Conservation (phyloP, 2,329 filamentous ascomycete genomes). For the Botrytis byssoidea region DNA sequence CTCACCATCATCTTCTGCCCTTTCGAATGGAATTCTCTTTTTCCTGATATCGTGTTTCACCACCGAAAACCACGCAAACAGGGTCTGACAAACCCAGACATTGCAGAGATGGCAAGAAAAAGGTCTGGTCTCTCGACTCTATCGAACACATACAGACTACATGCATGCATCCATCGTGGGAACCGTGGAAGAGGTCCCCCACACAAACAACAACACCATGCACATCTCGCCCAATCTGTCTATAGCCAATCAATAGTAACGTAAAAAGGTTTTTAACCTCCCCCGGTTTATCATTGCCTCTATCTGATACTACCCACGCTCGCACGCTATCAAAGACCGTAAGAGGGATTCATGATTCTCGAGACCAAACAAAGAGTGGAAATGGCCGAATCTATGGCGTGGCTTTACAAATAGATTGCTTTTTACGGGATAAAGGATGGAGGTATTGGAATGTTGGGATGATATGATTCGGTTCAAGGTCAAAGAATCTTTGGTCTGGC, state of each 20-base stretch:
- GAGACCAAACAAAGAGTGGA: slow-evolving; percentile 10
- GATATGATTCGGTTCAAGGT: slow-evolving; percentile 10
- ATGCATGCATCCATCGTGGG: neutral
- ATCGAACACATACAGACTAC: neutral
- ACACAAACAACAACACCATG: neutral
- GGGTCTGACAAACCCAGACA: slow-evolving; percentile 13
- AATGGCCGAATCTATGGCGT: slow-evolving; percentile 15
- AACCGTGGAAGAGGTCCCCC: neutral
- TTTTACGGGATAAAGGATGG: slow-evolving; percentile 26
- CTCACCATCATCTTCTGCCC: neutral
- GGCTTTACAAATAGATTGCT: slow-evolving; percentile 31
- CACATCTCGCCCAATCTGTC: slow-evolving; percentile 1
- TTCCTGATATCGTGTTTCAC: neutral
- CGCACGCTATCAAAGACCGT: slow-evolving; percentile 3
- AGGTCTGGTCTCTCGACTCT: neutral
- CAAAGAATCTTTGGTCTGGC: neutral
- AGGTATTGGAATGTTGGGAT: neutral
- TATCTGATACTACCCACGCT: neutral
- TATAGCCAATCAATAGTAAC: slow-evolving; percentile 10
- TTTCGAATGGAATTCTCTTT: neutral
- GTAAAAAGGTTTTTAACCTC: slow-evolving; percentile 8
- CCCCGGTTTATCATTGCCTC: neutral
- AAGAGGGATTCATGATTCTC: neutral
- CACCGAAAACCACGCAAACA: neutral
- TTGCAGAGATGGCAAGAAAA: neutral